A percentile compares a stretch with the other conserved stretches of the same genome.
phyloP scores from a whole-genome alignment of 495 filamentous ascomycete species.

The Xylaria acuta region DNA sequence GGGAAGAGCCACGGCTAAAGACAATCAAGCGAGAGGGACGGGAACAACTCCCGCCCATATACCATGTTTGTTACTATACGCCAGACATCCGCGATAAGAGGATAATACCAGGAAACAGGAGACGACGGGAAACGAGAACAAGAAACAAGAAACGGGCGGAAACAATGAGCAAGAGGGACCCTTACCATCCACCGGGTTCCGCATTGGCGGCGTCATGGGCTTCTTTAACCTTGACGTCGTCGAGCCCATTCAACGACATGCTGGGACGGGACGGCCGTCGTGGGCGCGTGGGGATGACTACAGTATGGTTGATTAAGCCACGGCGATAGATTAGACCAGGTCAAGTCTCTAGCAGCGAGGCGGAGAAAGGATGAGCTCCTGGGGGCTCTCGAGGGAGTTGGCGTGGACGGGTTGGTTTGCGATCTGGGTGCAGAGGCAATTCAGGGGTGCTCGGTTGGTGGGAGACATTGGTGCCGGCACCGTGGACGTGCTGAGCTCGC shows the following conservation, averaged over 20 bases:
- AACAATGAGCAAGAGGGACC: neutral
- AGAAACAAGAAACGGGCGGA: constrained; percentile 7
- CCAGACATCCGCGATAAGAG: neutral
- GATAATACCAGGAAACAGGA: constrained; percentile 17
- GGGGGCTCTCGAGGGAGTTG: neutral
- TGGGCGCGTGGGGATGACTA: neutral
- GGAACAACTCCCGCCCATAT: constrained; percentile 9
- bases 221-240: constrained; percentile 78
- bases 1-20: constrained; percentile 10
- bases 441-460: constrained; percentile 36
- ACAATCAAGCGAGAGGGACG: constrained; percentile 17
- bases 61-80: neutral
- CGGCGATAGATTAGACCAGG: neutral
- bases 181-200: constrained; percentile 96
- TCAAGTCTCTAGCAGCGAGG: neutral
- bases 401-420: constrained; percentile 27
- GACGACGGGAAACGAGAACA: neutral
- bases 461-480: constrained; percentile 40
- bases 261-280: constrained; percentile 30
- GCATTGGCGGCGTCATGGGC: constrained; percentile 79
- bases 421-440: constrained; percentile 38
- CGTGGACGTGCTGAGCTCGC: constrained; percentile 21
- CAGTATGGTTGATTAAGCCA: constrained; percentile 1
- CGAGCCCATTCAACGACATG: constrained; percentile 99
- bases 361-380: neutral